Base-by-base conservation (phyloP, 306 rosid genomes). In the Geum urbanum region DNA sequence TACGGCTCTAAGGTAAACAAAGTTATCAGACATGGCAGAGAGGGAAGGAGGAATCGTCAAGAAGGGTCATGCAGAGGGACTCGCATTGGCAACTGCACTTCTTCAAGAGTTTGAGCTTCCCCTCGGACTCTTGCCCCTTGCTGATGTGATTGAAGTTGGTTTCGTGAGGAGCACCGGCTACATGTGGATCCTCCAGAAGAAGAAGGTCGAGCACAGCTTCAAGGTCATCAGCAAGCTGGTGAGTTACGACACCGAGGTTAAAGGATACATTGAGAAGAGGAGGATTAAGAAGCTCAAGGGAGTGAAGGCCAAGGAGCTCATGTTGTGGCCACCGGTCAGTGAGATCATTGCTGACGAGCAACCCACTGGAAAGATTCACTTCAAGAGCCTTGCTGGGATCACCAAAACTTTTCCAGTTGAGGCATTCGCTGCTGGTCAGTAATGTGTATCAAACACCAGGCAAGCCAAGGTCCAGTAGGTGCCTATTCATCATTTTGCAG, bases 301-400 rank as follows among this genome's bases (percentile, higher is more conserved):
- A 14, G 92, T 92, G 72, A 90, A 90, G 73, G 98, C 96, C 2
- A 92, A 90, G 74, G 98, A 92, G 77, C 88, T 92, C 13, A 82
- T 92, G 91, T 75, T 92, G 0, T 92, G 98, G 98, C 96, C 98
- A 0, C 98, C 98, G 0, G 96, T 92, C 72, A 88, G 86, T 48
- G 98, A 92, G 78, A 90, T 92, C 51, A 70, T 60, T 4, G 81
- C 74, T 7, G 90, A 83, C 35, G 90, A 83, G 8, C 72, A 71
- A 0, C 76, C 92, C 1, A 79, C 89, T 0, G 89, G 96, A 22
- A 90, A 92, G 76, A 84, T 92, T 37, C 86, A 89, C 49, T 92
- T 92, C 91, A 92, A 90, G 88, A 90, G 98, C 77, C 86, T 92
- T 11, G 98, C 96, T 6, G 98, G 96, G 6, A 85, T 92, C 79